Base-by-base conservation (phyloP, 2,329 filamentous ascomycete species). In the Ophioceras dolichostomum region DNA sequence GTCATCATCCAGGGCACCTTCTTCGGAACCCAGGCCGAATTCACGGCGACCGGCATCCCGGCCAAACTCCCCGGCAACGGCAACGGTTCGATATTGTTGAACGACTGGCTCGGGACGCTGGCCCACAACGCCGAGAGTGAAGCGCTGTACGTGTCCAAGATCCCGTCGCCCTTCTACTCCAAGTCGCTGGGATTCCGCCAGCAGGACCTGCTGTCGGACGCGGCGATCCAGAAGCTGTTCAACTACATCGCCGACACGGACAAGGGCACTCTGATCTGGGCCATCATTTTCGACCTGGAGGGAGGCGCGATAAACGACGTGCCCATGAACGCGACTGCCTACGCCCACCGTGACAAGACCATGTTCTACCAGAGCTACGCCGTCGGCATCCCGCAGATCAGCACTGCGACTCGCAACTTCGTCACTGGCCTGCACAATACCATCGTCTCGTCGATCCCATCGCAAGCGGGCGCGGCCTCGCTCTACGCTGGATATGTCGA, bases 341-440 rank as follows among this genome's bases (percentile, higher is more conserved):
- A 77, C 47, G 65, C 69, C 1, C 76, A 81, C 47, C 68, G 78
- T 33, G 71, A 81, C 58, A 73, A 73, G 43, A 46, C 79, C 29
- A 68, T 79, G 55, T 78, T 76, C 57, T 68, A 76, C 49, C 73
- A 81, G 48, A 70, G 68, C 0, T 80, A 79, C 47, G 71, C 63
- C 8, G 48, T 79, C 32, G 70, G 67, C 14, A 46, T 73, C 0
- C 56, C 62, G 0, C 54, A 54, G 1, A 48, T 77, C 12, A 60
- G 58, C 2, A 43, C 58, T n/a, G 58, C 54, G 10, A 72, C 67
- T 2, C 63, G 58, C 38, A 46, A 55, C 1, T 78, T 79, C 38
- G 49, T 78, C 28, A 55, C 60, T 13, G 66, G 65, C 5, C 57
- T 80, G 32, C 67, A 75, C 47, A 10, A 58, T 47, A 20, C 61